Percentiles rank a stretch among this genome's conserved stretches.
Conservation (phyloP, 805 yeast species). For the Clavispora vitiphila region DNA sequence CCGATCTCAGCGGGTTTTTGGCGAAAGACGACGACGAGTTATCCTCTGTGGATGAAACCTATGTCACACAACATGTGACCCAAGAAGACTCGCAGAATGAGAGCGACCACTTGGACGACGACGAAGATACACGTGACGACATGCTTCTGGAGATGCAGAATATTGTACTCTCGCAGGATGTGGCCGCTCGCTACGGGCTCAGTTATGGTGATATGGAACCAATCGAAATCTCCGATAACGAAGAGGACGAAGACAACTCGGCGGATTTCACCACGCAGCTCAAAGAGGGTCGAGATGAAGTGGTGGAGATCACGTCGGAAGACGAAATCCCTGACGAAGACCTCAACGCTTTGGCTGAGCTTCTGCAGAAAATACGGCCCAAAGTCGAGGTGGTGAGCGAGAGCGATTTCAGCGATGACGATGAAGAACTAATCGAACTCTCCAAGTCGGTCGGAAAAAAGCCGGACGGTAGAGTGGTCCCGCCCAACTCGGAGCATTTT, state of each 20-base stretch:
- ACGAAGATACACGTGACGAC: slow-evolving; percentile 3
- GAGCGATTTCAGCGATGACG: slow-evolving; percentile 28
- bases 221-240: slow-evolving; percentile 20
- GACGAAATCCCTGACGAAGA: slow-evolving; percentile 23
- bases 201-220: slow-evolving; percentile 14
- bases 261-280: slow-evolving; percentile 33
- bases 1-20: slow-evolving; percentile 16
- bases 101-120: slow-evolving; percentile 3
- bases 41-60: slow-evolving; percentile 13
- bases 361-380: slow-evolving; percentile 4
- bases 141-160: slow-evolving; percentile 18
- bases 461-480: slow-evolving; percentile 1
- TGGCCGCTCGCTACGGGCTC: slow-evolving; percentile 27
- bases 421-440: slow-evolving; percentile 22
- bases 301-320: slow-evolving; percentile 35
- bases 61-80: slow-evolving; percentile 10
- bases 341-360: slow-evolving; percentile 8
- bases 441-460: slow-evolving; percentile 6
- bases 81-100: slow-evolving; percentile 10
- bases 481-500: slow-evolving; percentile 44
- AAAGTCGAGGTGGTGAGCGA: slow-evolving; percentile 7
- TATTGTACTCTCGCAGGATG: slow-evolving; percentile 30
- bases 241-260: slow-evolving; percentile 21
- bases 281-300: slow-evolving; percentile 36
- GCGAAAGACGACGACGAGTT: slow-evolving; percentile 12